These are phyloP conservation scores for Dryas alaskensis DNA, from an alignment of 306 rosid species.

Conservation along the genomic window DNA sequence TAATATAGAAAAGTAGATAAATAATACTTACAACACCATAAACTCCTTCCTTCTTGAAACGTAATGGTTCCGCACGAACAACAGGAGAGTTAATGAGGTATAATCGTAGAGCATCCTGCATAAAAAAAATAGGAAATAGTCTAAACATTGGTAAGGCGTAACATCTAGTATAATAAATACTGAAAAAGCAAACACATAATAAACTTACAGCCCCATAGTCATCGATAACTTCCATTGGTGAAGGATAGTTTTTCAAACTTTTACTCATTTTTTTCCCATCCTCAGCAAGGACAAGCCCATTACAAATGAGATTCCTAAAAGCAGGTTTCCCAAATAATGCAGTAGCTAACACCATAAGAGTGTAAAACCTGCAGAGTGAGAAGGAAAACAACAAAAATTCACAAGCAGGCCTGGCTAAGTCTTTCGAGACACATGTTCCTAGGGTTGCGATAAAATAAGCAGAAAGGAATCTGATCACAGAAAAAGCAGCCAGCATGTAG, in stretches of 20 bases:
- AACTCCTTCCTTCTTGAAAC: constrained; percentile 96
- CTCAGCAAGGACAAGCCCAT: constrained; percentile 95
- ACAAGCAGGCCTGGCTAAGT: neutral
- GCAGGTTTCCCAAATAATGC: constrained; percentile 93
- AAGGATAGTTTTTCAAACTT: constrained; percentile 88
- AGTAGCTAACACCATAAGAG: constrained; percentile 91
- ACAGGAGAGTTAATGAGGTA: constrained; percentile 95
- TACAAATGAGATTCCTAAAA: constrained; percentile 90
- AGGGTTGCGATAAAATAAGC: neutral
- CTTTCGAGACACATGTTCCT: neutral
- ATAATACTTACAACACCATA: constrained; percentile 86
- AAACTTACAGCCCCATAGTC: constrained; percentile 82
- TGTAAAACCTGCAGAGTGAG: constrained; percentile 76
- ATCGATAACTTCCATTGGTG: constrained; percentile 82
- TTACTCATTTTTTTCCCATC: constrained; percentile 99
- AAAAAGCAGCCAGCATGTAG: neutral
- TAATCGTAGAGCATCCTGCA: constrained; percentile 85
- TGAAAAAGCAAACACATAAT: constrained; percentile 7
- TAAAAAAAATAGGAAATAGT: constrained; percentile 9
- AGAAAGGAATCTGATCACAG: neutral
- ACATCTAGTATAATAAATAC: neutral
- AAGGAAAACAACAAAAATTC: constrained; percentile 23
- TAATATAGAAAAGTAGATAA: neutral
- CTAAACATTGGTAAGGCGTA: constrained; percentile 1
- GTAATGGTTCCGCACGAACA: constrained; percentile 92